Evolutionary conservation across 2,329 filamentous ascomycete species (phyloP).

Genomic region (Aquanectria penicillioides): DNA sequence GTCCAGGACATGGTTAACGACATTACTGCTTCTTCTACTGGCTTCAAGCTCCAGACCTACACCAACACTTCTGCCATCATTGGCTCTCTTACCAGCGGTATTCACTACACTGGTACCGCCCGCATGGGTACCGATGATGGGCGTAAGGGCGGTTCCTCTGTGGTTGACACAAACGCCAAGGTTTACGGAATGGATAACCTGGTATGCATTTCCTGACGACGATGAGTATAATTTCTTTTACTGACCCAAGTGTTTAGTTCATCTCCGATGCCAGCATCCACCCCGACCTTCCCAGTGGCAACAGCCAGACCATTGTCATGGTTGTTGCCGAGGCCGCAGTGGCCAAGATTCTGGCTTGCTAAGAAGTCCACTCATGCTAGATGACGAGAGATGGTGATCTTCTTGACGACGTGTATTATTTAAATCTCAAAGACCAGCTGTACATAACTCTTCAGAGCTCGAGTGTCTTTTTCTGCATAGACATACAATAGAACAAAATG

Average conservation of each 20-base stretch:
- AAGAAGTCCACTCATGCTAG: slow-evolving; percentile 25
- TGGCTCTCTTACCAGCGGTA: slow-evolving; percentile 47
- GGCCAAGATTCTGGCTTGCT: slow-evolving; percentile 43
- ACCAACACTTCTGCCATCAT: slow-evolving; percentile 43
- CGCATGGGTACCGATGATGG: slow-evolving; percentile 70
- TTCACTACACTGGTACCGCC: slow-evolving; percentile 65
- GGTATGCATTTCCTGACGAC: slow-evolving; percentile 9
- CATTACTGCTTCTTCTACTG: slow-evolving; percentile 49
- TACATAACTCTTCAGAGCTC: too few species aligned
- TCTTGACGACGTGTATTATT: not conserved
- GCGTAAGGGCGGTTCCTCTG: slow-evolving; percentile 60
- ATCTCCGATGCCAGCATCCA: slow-evolving; percentile 74
- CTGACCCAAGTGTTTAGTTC: slow-evolving; percentile 50
- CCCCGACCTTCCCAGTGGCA: slow-evolving; percentile 73
- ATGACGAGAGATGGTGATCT: not conserved
- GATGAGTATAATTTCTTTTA: not conserved
- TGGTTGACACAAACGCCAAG: slow-evolving; percentile 70
- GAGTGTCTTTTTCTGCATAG: too few species aligned
- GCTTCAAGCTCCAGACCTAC: slow-evolving; percentile 21
- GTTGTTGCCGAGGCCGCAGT: slow-evolving; percentile 70
- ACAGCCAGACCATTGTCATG: slow-evolving; percentile 72
- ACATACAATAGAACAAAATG: too few species aligned
- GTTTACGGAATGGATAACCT: slow-evolving; percentile 75
- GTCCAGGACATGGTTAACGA: slow-evolving; percentile 69
- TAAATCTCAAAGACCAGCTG: too few species aligned